Percentiles rank a stretch among this genome's conserved stretches.
These are phyloP conservation scores for Diaporthe nobilis DNA, from an alignment of 2,329 filamentous ascomycete species.

Conservation along the genomic window DNA sequence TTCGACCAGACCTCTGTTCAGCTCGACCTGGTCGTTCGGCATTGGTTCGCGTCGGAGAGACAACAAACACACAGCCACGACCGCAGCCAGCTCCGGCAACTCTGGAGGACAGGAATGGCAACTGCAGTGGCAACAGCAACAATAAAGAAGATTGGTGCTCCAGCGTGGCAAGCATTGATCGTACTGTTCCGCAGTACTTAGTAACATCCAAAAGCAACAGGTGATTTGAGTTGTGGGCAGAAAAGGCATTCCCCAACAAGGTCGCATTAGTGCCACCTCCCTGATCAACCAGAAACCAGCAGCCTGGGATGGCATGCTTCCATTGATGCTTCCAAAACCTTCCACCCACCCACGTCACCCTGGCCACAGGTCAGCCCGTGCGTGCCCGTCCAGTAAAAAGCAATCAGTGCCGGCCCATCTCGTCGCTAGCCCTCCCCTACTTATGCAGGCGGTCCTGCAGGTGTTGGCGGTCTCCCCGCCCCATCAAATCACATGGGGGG, in stretches of 20 bases:
- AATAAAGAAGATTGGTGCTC: neutral
- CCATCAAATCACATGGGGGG: constrained; percentile 6
- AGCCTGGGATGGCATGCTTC: constrained; percentile 29
- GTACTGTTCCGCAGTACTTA: neutral
- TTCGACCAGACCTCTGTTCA: neutral
- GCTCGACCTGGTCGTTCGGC: neutral
- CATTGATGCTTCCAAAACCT: constrained; percentile 32
- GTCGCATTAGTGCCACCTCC: constrained; percentile 20
- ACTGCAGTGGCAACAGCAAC: neutral
- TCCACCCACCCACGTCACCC: neutral
- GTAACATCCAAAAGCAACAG: neutral
- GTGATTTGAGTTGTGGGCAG: constrained; percentile 5
- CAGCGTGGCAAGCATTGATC: constrained; percentile 1
- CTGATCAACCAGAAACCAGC: constrained; percentile 11
- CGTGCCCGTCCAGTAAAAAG: neutral
- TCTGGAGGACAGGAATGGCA: too few relatives aligned
- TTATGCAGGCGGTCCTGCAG: constrained; percentile 27
- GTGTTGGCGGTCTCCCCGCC: constrained; percentile 23
- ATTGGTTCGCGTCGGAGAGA: neutral
- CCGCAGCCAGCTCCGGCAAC: neutral
- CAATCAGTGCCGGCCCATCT: neutral
- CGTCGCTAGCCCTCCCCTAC: neutral
- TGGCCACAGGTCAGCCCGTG: neutral
- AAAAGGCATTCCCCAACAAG: constrained; percentile 9
- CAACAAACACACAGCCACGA: constrained; percentile 4